Evolutionary conservation across 2,329 filamentous ascomycete genomes (phyloP).

Genomic region (Penicillium fuscoglaucum): DNA sequence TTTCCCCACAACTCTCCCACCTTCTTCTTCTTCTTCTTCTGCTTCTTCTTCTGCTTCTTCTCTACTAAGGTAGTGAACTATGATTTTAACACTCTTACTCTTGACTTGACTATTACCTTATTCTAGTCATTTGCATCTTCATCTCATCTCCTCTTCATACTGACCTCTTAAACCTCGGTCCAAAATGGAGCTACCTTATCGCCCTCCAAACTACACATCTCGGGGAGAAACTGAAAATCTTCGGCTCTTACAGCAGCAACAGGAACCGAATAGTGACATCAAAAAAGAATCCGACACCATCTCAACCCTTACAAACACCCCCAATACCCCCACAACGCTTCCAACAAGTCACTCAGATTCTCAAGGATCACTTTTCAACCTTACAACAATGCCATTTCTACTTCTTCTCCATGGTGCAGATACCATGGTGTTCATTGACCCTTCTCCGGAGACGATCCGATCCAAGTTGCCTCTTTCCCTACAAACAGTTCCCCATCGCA

Average conservation of each 20-base stretch:
- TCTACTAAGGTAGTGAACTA: neutral
- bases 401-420: constrained; percentile 33
- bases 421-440: constrained; percentile 41
- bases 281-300: neutral
- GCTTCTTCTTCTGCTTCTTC: neutral
- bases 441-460: constrained; percentile 23
- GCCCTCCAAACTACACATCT: neutral
- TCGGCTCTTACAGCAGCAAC: neutral
- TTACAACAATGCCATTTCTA: constrained; percentile 17
- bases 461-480: constrained; percentile 15
- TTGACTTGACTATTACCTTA: neutral
- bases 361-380: neutral
- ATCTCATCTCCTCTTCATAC: neutral
- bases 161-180: neutral
- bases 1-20: neutral
- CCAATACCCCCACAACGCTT: no score
- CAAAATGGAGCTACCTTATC: neutral
- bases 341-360: neutral
- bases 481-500: constrained; percentile 32
- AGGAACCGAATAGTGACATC: neutral
- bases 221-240: neutral
- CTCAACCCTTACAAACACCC: neutral
- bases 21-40: neutral
- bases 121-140: neutral
- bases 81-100: neutral